phyloP scores from a whole-genome alignment of 2,329 filamentous ascomycete species.

The Verticillium isaacii region DNA sequence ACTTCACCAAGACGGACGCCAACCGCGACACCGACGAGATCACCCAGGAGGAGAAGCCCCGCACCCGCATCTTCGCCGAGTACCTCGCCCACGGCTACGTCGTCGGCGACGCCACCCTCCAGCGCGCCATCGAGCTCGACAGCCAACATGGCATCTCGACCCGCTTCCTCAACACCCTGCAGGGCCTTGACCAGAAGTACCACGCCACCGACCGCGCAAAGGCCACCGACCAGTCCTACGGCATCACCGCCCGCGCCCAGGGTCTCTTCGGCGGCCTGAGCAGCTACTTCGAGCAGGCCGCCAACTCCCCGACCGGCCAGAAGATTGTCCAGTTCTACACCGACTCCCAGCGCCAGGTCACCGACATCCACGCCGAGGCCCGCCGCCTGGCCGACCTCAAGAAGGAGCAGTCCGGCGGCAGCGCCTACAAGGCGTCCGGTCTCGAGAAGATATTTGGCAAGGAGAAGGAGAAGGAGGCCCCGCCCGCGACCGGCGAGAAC shows the following conservation, averaged over 20 bases:
- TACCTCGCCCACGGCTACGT: constrained; percentile 95
- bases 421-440: constrained; percentile 54
- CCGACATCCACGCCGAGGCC: constrained; percentile 91
- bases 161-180: constrained; percentile 73
- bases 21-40: constrained; percentile 65
- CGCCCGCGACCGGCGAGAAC: constrained; percentile 45
- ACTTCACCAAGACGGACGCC: constrained; percentile 46
- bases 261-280: constrained; percentile 60
- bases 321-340: constrained; percentile 86
- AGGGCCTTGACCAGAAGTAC: constrained; percentile 76
- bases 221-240: constrained; percentile 79
- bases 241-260: constrained; percentile 69
- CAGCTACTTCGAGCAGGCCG: constrained; percentile 94
- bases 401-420: constrained; percentile 57
- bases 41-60: constrained; percentile 94
- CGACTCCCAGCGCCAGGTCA: constrained; percentile 78
- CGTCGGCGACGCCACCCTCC: constrained; percentile 68
- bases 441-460: constrained; percentile 55
- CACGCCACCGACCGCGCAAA: constrained; percentile 84
- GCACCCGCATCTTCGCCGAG: constrained; percentile 88
- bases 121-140: constrained; percentile 83
- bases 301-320: constrained; percentile 81
- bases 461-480: constrained; percentile 51
- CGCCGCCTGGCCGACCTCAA: constrained; percentile 84
- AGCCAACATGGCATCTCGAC: constrained; percentile 79